A percentile compares a stretch with the other conserved stretches of the same genome.
phyloP scores from a whole-genome alignment of 805 yeast genomes.

The Candida lessepsii region DNA sequence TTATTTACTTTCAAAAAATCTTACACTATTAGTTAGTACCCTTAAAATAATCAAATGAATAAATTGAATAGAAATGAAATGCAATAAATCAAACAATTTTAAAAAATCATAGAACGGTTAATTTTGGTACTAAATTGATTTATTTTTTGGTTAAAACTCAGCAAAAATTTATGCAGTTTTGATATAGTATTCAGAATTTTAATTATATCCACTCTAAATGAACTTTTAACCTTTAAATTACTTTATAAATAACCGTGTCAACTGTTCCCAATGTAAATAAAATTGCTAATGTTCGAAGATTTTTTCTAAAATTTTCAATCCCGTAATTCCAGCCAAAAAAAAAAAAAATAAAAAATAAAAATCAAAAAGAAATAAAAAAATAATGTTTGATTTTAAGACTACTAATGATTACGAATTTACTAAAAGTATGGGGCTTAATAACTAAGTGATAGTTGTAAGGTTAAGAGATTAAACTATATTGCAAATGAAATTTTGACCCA shows the following conservation, averaged over 20 bases:
- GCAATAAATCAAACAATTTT: conserved; percentile 1
- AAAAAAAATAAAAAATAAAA: conserved; percentile 6
- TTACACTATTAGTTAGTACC: no score
- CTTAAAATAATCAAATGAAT: no score
- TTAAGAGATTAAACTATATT: no score
- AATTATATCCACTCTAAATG: background rate
- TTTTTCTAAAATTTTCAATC: conserved; percentile 3
- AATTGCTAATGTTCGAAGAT: conserved; percentile 5
- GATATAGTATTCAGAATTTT: no score
- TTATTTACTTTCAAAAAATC: no score
- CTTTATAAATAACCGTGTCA: background rate
- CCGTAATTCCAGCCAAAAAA: conserved; percentile 8
- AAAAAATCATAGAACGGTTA: background rate
- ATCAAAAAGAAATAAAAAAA: no score
- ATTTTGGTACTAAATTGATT: no score
- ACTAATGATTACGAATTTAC: background rate
- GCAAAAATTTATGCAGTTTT: no score
- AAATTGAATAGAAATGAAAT: background rate
- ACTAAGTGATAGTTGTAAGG: no score
- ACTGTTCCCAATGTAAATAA: conserved; percentile 1
- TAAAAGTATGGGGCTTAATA: no score
- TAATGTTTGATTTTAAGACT: conserved; percentile 6
- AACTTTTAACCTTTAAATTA: background rate
- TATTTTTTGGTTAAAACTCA: no score
- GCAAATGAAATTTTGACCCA: no score